Base-by-base conservation (phyloP, 2,329 filamentous ascomycete genomes). In the Botrytis paeoniae region DNA sequence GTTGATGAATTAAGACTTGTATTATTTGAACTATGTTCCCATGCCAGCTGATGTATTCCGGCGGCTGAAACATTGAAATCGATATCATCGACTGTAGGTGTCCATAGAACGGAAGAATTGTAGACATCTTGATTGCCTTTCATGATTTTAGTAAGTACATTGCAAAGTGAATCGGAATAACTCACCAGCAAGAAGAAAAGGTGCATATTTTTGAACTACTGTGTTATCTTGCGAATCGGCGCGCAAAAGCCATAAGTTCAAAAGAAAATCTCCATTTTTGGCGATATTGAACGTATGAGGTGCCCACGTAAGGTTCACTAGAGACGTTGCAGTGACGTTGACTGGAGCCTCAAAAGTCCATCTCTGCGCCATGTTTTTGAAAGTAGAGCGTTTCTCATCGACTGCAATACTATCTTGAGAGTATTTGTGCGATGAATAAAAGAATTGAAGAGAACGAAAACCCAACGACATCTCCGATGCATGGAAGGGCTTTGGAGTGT, bases 191-290 rank as follows among this genome's bases (percentile, higher is more conserved):
- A 69, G 66, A 69, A 60, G 51, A 43, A 32, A 25, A 35, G 54
- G 32, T n/a, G 29, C 22, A 37, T 69, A 41, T 8, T 32, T 25
- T 43, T 39, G 16, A 14, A 69, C 39, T 61, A 45, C n/a, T 25
- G 37, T 61, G 12, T 60, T 20, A 1, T 37, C 41, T 20, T 45
- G 37, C 22, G 20, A 32, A 20, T 69, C 66, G 2, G 14, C n/a
- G 51, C 66, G 51, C 39, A 69, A 32, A 39, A 61, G 51, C 66
- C 66, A 69, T n/a, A 69, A n/a, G n/a, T 61, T 69, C 12, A 69
- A 16, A 32, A 43, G 22, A 18, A 69, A 69, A 18, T 69, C 43
- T 45, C 66, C 66, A 45, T 69, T 45, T 16, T 69, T 25, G 20
- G 20, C 39, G 32, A 54, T 12, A n/a, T 45, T 60, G n/a, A 69